Evolutionary conservation across 139 green algal species (phyloP).

Genomic region (Picochlorum sp.): DNA sequence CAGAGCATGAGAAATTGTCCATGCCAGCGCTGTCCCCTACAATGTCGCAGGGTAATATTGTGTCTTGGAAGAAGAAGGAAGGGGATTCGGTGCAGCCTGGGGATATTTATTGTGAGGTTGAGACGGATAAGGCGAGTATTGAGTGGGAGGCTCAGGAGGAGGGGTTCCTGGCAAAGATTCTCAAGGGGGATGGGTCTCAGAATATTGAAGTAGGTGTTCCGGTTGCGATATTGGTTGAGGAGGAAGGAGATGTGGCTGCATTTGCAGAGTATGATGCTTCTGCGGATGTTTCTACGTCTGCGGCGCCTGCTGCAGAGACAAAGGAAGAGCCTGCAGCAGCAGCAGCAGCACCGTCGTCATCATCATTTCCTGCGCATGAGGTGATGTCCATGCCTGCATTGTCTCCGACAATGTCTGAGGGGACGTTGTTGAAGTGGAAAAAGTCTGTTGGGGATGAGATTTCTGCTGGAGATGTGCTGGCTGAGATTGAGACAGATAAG

Average conservation of each 20-base stretch:
- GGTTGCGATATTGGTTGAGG: conserved; percentile 70
- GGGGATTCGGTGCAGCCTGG: conserved; percentile 64
- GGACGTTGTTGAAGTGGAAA: conserved; percentile 81
- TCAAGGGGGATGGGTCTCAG: conserved; percentile 55
- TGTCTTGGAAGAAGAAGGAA: conserved; percentile 85
- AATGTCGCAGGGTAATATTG: conserved; percentile 89
- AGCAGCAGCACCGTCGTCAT: conserved; percentile 9
- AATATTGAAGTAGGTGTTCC: conserved; percentile 55
- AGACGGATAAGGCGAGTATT: conserved; percentile 97
- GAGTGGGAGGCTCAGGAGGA: conserved; percentile 91
- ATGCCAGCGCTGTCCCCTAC: conserved; percentile 93
- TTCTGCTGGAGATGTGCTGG: conserved; percentile 59
- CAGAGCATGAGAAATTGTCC: conserved; percentile 48
- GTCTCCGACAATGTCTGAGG: conserved; percentile 86
- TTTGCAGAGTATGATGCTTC: conserved; percentile 53
- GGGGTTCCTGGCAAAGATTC: conserved; percentile 78
- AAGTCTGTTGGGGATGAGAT: conserved; percentile 64
- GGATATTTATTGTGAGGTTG: conserved; percentile 88
- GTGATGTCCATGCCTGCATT: conserved; percentile 79
- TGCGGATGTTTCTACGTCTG: neutral
- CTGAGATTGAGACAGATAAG: conserved; percentile 94
- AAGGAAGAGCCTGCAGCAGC: conserved; percentile 5
- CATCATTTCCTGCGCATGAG: conserved; percentile 33
- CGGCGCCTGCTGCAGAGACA: conserved; percentile 1
- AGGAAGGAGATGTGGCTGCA: conserved; percentile 60